Percentiles rank a stretch among this genome's conserved stretches.
Conservation (phyloP, 257 asterid genomes). For the Solanum rostratum region DNA sequence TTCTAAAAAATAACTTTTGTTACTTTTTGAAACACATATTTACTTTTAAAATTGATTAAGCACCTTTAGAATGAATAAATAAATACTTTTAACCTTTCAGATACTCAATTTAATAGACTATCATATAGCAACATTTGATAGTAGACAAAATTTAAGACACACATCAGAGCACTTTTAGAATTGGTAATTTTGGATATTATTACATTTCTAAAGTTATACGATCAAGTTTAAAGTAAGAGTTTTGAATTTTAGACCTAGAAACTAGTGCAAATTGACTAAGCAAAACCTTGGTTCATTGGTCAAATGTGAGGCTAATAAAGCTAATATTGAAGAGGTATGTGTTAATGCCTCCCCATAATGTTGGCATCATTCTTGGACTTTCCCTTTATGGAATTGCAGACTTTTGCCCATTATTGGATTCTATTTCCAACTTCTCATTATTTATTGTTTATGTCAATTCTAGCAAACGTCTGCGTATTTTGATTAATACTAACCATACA, state of each 20-base stretch:
- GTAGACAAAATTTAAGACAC: neutral
- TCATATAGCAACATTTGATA: neutral
- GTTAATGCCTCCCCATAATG: neutral
- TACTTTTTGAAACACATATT: neutral
- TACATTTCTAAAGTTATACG: neutral
- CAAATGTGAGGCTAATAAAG: neutral
- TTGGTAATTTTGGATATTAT: neutral
- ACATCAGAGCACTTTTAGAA: neutral
- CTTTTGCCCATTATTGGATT: neutral
- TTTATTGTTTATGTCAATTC: neutral
- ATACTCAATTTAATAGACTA: neutral
- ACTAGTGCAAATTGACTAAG: no score
- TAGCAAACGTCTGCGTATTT: neutral
- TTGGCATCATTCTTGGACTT: conserved; percentile 15
- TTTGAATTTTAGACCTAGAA: no score
- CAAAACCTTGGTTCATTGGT: neutral
- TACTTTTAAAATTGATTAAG: neutral
- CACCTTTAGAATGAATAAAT: no score
- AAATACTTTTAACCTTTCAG: no score
- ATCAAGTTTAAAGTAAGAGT: no score
- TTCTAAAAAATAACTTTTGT: neutral
- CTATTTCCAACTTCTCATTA: neutral
- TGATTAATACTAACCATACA: neutral
- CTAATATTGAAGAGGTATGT: conserved; percentile 9
- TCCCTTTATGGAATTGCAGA: conserved; percentile 21